Percentiles rank a stretch among this genome's conserved stretches.
These are phyloP conservation scores for Rhododendron kiyosumense DNA, from an alignment of 148 eudicot genomes.

Conservation along the genomic window DNA sequence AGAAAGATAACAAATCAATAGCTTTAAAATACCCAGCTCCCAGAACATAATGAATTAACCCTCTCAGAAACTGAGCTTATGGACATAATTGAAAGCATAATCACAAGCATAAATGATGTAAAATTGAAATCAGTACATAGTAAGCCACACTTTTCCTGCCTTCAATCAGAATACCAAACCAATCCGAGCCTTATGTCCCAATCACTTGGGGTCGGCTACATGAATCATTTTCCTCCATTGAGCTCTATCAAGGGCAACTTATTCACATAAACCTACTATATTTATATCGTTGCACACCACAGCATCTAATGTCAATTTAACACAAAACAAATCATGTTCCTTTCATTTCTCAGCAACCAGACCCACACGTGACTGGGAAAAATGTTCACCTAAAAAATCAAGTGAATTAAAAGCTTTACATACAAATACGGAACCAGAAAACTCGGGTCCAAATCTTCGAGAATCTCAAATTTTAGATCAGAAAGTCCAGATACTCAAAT, in stretches of 20 bases:
- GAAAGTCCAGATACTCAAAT: not conserved
- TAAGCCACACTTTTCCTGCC: not conserved
- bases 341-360: not conserved
- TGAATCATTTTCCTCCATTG: too few relatives aligned
- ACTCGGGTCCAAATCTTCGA: not conserved
- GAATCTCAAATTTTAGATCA: not conserved
- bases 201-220: too few relatives aligned
- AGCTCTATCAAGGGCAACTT: too few relatives aligned
- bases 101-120: not conserved
- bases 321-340: not conserved
- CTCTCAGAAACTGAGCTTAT: not conserved
- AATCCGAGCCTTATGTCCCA: too few relatives aligned
- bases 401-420: not conserved
- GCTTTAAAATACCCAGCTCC: not conserved
- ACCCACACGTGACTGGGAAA: not conserved
- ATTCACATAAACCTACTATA: too few relatives aligned
- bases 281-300: too few relatives aligned
- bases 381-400: not conserved
- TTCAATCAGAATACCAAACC: not conserved
- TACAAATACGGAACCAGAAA: not conserved
- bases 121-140: not conserved
- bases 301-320: too few relatives aligned
- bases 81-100: not conserved
- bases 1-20: not conserved
- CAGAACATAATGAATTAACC: not conserved